Conservation (phyloP, 1,284 basidiomycete species). For the Microbotryum saponariae region DNA sequence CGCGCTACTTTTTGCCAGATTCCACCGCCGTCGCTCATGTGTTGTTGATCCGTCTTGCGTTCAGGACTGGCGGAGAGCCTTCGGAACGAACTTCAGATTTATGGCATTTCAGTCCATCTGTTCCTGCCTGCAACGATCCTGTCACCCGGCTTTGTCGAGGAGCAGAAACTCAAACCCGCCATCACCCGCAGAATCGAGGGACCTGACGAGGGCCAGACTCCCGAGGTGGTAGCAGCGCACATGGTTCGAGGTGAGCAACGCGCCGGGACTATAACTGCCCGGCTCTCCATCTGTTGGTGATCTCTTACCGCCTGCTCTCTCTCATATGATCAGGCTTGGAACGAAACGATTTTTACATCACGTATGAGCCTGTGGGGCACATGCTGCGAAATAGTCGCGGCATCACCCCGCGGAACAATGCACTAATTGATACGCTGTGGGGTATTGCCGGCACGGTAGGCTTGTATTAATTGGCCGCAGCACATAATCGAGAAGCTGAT, state of each 20-base stretch:
- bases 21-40: neutral
- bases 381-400: slow-evolving; percentile 65
- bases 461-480: slow-evolving; percentile 8
- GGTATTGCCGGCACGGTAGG: slow-evolving; percentile 48
- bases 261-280: too few relatives aligned
- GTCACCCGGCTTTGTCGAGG: slow-evolving; percentile 69
- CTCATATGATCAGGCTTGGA: slow-evolving; percentile 52
- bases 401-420: slow-evolving; percentile 56
- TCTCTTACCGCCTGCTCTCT: neutral
- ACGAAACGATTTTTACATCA: slow-evolving; percentile 66
- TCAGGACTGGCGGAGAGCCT: slow-evolving; percentile 77
- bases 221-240: slow-evolving; percentile 58
- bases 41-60: neutral
- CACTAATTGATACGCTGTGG: slow-evolving; percentile 52
- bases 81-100: slow-evolving; percentile 70
- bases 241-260: slow-evolving; percentile 55
- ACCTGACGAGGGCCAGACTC: slow-evolving; percentile 57
- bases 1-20: neutral
- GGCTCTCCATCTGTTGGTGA: too few relatives aligned
- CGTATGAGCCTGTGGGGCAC: slow-evolving; percentile 59
- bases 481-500: neutral
- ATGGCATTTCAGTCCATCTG: slow-evolving; percentile 71
- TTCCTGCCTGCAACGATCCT: slow-evolving; percentile 82
- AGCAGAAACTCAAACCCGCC: slow-evolving; percentile 72
- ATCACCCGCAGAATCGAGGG: slow-evolving; percentile 77